phyloP scores from a whole-genome alignment of 768 basidiomycete species.

The Vararia minispora region DNA sequence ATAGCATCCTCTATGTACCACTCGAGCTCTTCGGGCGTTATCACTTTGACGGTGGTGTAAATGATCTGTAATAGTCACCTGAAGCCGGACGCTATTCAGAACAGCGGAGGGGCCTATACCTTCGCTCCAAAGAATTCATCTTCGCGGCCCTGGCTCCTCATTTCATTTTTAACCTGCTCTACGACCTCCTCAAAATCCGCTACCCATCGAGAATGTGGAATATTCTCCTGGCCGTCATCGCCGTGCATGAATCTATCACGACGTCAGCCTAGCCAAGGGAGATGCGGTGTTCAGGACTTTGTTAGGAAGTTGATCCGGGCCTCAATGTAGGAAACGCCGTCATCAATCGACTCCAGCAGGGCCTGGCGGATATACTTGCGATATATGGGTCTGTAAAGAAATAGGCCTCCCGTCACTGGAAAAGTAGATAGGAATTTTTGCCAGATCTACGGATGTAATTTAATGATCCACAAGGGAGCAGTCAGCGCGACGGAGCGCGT shows the following conservation, averaged over 20 bases:
- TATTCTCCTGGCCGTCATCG: slow-evolving; percentile 41
- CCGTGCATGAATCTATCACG: slow-evolving; percentile 40
- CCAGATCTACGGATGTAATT: slow-evolving; percentile 47
- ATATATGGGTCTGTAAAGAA: slow-evolving; percentile 47
- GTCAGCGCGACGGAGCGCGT: background rate
- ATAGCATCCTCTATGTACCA: slow-evolving; percentile 71
- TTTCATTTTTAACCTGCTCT: slow-evolving; percentile 39
- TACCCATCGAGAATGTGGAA: slow-evolving; percentile 53
- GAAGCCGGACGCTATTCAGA: background rate
- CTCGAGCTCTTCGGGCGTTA: slow-evolving; percentile 44
- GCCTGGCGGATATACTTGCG: slow-evolving; percentile 51
- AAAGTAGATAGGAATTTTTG: slow-evolving; percentile 41
- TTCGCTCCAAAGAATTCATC: slow-evolving; percentile 58
- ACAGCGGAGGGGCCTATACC: too few relatives aligned
- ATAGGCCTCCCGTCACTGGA: slow-evolving; percentile 20
- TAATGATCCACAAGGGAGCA: background rate
- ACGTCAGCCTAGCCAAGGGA: background rate
- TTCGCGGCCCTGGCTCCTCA: slow-evolving; percentile 39
- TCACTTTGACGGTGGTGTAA: slow-evolving; percentile 49
- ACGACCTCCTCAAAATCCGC: slow-evolving; percentile 39
- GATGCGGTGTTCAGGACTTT: slow-evolving; percentile 27
- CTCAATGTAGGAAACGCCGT: slow-evolving; percentile 66
- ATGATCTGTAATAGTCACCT: slow-evolving; percentile 46
- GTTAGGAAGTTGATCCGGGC: slow-evolving; percentile 51
- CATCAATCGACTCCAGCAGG: slow-evolving; percentile 48